Evolutionary conservation across 768 basidiomycete species (phyloP).

Genomic region (Kwoniella dendrophila): DNA sequence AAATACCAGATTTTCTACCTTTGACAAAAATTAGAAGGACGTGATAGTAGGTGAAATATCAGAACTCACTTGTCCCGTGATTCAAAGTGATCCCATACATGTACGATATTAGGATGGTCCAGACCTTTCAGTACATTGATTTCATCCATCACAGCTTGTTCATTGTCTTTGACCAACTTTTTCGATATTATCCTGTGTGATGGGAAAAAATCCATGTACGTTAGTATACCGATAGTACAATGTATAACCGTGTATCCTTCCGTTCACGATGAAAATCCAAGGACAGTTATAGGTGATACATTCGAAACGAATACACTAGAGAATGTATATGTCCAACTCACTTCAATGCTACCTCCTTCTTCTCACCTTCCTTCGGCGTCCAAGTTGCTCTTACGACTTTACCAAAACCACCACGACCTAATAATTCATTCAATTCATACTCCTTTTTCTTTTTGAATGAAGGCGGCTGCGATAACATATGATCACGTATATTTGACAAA

Average conservation of each 20-base stretch:
- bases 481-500: conserved; percentile 45
- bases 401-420: conserved; percentile 86
- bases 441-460: conserved; percentile 83
- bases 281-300: no score
- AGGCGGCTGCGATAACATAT: conserved; percentile 75
- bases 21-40: no score
- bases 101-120: conserved; percentile 86
- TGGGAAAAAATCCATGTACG: neutral
- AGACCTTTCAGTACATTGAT: conserved; percentile 89
- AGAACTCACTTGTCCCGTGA: conserved; percentile 68
- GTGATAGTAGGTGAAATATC: no score
- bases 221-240: conserved; percentile 25
- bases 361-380: conserved; percentile 45
- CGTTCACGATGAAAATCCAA: no score
- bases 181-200: conserved; percentile 83
- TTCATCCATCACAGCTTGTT: conserved; percentile 82
- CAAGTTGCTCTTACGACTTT: conserved; percentile 74
- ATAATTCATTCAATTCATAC: conserved; percentile 49
- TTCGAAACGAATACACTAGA: no score
- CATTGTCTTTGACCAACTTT: conserved; percentile 89
- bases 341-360: conserved; percentile 53
- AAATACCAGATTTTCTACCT: no score
- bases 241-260: no score
- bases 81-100: conserved; percentile 68
- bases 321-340: conserved; percentile 22